These are phyloP conservation scores for Solanum virginianum DNA, from an alignment of 257 asterid genomes.

Conservation along the genomic window DNA sequence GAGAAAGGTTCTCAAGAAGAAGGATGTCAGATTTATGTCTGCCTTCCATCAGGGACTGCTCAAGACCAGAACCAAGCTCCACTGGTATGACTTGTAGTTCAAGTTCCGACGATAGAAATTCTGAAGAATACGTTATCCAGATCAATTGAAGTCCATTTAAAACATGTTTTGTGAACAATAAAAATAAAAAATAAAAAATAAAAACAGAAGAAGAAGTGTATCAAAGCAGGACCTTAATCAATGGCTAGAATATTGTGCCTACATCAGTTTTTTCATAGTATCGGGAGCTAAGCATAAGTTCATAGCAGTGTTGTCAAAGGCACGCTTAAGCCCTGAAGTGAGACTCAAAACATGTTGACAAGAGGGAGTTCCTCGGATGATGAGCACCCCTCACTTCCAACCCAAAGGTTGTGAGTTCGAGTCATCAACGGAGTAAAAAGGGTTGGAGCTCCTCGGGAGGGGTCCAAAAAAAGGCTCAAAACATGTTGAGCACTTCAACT, in stretches of 20 bases:
- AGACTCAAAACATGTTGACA: not conserved
- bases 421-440: too few relatives aligned
- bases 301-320: not conserved
- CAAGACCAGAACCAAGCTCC: constrained; percentile 17
- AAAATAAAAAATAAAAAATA: not conserved
- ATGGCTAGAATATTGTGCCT: not conserved
- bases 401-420: too few relatives aligned
- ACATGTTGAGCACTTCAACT: not conserved
- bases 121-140: constrained; percentile 30
- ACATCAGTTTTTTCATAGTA: not conserved
- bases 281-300: not conserved
- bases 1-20: constrained; percentile 62
- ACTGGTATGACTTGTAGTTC: constrained; percentile 52
- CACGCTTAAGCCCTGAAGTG: not conserved
- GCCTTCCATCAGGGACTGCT: constrained; percentile 17
- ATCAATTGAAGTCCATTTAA: not conserved
- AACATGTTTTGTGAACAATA: not conserved
- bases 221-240: not conserved
- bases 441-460: too few relatives aligned
- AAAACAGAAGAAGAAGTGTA: not conserved
- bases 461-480: not conserved
- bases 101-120: constrained; percentile 45
- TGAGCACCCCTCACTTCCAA: too few relatives aligned
- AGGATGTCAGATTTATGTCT: constrained; percentile 21
- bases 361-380: too few relatives aligned